These are phyloP conservation scores for Cryphonectria parasitica DNA, from an alignment of 2,329 filamentous ascomycete genomes.

Conservation along the genomic window DNA sequence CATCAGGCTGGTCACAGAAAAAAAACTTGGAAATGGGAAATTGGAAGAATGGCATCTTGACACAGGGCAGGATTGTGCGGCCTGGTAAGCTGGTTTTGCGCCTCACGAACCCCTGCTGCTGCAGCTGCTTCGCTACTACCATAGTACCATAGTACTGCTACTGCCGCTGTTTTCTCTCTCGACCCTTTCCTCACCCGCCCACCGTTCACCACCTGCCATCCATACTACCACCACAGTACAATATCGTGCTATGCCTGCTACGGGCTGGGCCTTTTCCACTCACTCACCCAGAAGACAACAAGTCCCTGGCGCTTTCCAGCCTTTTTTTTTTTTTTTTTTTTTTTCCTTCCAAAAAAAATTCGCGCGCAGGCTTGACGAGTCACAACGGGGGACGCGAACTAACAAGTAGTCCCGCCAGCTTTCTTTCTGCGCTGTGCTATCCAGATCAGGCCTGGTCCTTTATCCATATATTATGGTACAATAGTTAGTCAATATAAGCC, in stretches of 20 bases:
- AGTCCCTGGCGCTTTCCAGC: not conserved
- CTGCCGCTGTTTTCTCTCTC: not conserved
- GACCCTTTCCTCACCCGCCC: not conserved
- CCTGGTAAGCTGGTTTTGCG: not conserved
- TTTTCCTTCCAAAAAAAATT: not conserved
- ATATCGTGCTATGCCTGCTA: not conserved
- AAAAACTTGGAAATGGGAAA: constrained; percentile 30
- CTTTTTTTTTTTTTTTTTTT: not conserved
- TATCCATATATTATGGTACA: not conserved
- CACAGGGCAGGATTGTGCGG: constrained; percentile 16
- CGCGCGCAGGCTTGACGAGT: not conserved
- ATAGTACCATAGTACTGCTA: no score
- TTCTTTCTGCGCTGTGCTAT: not conserved
- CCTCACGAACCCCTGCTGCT: not conserved
- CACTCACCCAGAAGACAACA: not conserved
- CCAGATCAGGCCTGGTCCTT: not conserved
- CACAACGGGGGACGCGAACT: not conserved
- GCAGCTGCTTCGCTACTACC: no score
- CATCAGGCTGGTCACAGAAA: constrained; percentile 8
- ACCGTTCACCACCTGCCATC: not conserved
- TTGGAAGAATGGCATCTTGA: constrained; percentile 28
- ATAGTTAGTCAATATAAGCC: not conserved
- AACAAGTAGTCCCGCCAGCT: not conserved
- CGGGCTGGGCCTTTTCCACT: not conserved
- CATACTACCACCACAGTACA: not conserved